Evolutionary conservation across 148 eudicot genomes (phyloP).

Genomic region (Heliosperma pusillum): DNA sequence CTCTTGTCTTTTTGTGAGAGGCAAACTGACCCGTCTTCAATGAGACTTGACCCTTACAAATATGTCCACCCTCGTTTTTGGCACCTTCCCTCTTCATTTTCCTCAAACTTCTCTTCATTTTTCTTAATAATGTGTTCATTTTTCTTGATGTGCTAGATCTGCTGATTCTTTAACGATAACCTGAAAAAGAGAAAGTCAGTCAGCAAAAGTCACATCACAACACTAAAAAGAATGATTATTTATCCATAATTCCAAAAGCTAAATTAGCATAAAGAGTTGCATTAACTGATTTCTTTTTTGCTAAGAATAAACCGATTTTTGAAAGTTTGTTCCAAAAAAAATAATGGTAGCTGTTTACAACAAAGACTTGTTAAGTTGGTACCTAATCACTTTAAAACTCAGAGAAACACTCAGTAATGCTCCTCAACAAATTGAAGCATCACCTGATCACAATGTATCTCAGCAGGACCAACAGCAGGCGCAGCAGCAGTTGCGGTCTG

Average conservation of each 20-base stretch:
- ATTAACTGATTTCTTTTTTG: background rate
- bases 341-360: constrained; percentile 94
- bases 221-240: background rate
- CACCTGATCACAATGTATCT: constrained; percentile 16
- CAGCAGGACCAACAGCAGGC: constrained; percentile 30
- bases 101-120: background rate
- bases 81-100: background rate
- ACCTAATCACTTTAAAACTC: constrained; percentile 81
- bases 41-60: too few relatives aligned
- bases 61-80: background rate
- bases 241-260: background rate
- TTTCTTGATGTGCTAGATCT: background rate
- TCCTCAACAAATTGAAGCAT: constrained; percentile 26
- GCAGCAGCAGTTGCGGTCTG: constrained; percentile 18
- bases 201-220: constrained; percentile 16
- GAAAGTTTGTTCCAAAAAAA: background rate
- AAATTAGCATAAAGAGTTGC: background rate
- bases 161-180: constrained; percentile 5
- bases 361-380: constrained; percentile 93
- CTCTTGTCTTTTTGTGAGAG: too few relatives aligned
- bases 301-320: constrained; percentile 4
- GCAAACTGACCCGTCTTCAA: too few relatives aligned
- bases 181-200: constrained; percentile 12
- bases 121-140: background rate
- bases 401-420: constrained; percentile 57